A percentile compares a stretch with the other conserved stretches of the same genome.
These are phyloP conservation scores for Ustilago lituana DNA, from an alignment of 1,284 basidiomycete species.

Conservation along the genomic window DNA sequence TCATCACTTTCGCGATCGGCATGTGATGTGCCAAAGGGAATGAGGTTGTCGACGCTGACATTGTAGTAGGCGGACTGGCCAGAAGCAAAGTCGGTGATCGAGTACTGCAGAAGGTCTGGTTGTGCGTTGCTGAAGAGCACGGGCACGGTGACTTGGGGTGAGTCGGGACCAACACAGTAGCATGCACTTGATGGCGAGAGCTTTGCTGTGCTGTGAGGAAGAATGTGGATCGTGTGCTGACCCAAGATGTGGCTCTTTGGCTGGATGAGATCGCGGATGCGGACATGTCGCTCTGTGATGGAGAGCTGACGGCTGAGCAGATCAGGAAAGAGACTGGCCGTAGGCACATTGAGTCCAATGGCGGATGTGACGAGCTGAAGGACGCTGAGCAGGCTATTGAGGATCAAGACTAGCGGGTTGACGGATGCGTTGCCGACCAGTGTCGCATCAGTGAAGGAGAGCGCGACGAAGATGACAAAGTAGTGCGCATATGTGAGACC, in stretches of 20 bases:
- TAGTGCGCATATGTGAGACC: slow-evolving; percentile 42
- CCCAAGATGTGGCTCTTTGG: slow-evolving; percentile 76
- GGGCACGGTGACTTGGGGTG: slow-evolving; percentile 76
- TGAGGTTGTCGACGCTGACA: slow-evolving; percentile 75
- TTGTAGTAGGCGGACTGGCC: slow-evolving; percentile 73
- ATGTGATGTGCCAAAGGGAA: slow-evolving; percentile 65
- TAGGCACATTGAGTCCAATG: slow-evolving; percentile 47
- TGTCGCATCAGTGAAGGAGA: slow-evolving; percentile 39
- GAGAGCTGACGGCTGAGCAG: slow-evolving; percentile 69
- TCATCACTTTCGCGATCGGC: slow-evolving; percentile 23
- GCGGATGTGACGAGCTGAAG: slow-evolving; percentile 18
- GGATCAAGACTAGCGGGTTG: slow-evolving; percentile 27
- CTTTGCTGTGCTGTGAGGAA: slow-evolving; percentile 80
- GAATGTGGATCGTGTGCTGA: slow-evolving; percentile 88
- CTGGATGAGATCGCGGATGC: slow-evolving; percentile 67
- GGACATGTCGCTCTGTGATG: slow-evolving; percentile 67
- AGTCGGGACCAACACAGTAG: slow-evolving; percentile 75
- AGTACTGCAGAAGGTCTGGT: slow-evolving; percentile 79
- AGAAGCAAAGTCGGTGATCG: slow-evolving; percentile 77
- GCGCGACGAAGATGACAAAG: slow-evolving; percentile 33
- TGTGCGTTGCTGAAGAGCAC: slow-evolving; percentile 89
- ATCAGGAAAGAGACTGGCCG: slow-evolving; percentile 67
- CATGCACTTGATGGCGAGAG: slow-evolving; percentile 73
- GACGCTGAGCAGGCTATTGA: slow-evolving; percentile 20
- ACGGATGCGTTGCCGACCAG: slow-evolving; percentile 35